These are phyloP conservation scores for Eucalyptus camaldulensis DNA, from an alignment of 345 rosid species.

Conservation along the genomic window DNA sequence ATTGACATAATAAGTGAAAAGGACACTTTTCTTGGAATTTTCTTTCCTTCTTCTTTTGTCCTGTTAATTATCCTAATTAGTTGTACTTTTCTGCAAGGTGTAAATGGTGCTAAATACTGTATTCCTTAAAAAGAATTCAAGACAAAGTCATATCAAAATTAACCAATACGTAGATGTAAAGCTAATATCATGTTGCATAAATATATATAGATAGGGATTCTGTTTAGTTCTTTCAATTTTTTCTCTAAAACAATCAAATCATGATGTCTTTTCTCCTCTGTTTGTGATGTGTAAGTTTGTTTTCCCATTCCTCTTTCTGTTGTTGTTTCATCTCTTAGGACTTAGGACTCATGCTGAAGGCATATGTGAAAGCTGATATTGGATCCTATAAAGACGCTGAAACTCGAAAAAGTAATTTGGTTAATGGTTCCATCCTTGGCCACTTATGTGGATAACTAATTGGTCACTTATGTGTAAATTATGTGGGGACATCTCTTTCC, in stretches of 20 bases:
- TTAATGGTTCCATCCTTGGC: not conserved
- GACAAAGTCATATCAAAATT: not conserved
- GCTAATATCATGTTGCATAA: not conserved
- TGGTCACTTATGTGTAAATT: not conserved
- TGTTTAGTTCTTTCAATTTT: not conserved
- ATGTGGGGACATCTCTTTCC: not conserved
- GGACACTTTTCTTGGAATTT: not conserved
- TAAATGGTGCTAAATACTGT: not conserved
- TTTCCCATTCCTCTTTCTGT: not conserved
- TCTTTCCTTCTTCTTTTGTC: not conserved
- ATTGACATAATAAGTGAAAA: not conserved
- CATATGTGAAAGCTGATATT: not conserved
- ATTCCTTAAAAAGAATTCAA: not conserved
- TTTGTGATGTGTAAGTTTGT: not conserved
- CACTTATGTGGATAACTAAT: not conserved
- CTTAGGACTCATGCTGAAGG: not conserved
- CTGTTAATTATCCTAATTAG: not conserved
- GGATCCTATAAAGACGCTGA: not conserved
- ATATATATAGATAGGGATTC: not conserved
- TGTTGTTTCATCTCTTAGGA: not conserved
- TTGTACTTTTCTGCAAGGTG: not conserved
- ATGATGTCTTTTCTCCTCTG: not conserved
- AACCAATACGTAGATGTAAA: not conserved
- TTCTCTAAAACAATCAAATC: not conserved
- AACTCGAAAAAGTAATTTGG: not conserved